Evolutionary conservation across 768 basidiomycete species (phyloP), one percentile per base, ranked within the genome.

Genomic region (Suillus sp.): DNA sequence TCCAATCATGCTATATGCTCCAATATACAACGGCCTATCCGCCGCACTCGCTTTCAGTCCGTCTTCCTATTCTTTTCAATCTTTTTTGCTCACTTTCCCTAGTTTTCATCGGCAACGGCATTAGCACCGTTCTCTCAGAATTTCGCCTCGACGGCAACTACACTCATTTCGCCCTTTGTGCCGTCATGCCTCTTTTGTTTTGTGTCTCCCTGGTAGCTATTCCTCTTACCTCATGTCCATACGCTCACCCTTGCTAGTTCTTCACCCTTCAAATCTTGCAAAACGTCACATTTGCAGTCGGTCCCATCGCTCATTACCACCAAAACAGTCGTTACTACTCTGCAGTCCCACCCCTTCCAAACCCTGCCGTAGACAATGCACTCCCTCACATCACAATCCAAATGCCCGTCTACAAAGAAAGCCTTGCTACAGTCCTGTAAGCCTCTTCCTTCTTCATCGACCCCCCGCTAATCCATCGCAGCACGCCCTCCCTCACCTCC

Each of bases 71-170:
- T 3, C 37, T 37, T 54, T 7, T 67, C 9, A 20, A 25, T 47
- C 53, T 60, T 65, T 59, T 42, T 51, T 14, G 62, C 64, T 59
- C 27, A n/a, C 18, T 4, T 1, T 42, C 0, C 80, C 75, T 83
- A 67, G 85, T 88, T 40, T 90, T 91, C 69, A 79, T 89, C 14
- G 86, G 87, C 0, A 88, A 85, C 68, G 86, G 86, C 54, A 51
- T 89, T 68, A 86, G 84, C 65, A 84, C 82, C 4, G 71, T 95
- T 42, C 64, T 95, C 10, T 71, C 77, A 25, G 84, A 86, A 69
- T 84, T 77, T 66, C 62, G 78, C 62, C 79, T 86, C 56, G 86
- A 87, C 51, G 66, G 73, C 77, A 80, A 65, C 71, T 68, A 71
- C 69, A 59, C 75, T 74, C 66, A 84, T 82, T 71, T 79, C 34